Percentiles rank a stretch among this genome's conserved stretches.
These are phyloP conservation scores for Pichia cephalocereana DNA, from an alignment of 805 yeast genomes.

Conservation along the genomic window DNA sequence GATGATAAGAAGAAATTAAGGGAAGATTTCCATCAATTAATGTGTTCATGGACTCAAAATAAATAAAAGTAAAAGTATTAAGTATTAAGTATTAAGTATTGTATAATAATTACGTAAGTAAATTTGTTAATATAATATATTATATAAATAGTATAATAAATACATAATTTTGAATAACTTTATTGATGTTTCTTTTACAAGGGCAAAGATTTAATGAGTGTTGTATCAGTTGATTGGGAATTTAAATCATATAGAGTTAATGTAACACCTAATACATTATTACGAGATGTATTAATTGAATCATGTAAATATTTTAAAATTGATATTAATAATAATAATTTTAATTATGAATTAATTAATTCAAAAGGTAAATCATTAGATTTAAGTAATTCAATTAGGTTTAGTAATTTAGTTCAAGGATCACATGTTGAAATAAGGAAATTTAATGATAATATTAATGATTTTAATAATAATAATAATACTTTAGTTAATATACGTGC, in stretches of 20 bases:
- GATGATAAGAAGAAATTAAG: neutral
- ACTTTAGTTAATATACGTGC: neutral
- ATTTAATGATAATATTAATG: neutral
- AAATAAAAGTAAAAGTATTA: too few species aligned
- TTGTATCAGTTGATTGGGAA: conserved; percentile 24
- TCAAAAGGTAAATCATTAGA: conserved; percentile 18
- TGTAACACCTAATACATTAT: conserved; percentile 25
- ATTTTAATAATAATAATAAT: neutral
- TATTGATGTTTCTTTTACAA: too few species aligned
- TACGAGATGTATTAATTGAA: conserved; percentile 27
- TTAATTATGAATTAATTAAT: conserved; percentile 3
- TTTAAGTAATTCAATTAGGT: conserved; percentile 32
- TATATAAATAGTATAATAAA: too few species aligned
- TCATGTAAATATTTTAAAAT: conserved; percentile 29
- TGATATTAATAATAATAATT: neutral
- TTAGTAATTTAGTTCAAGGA: conserved; percentile 36
- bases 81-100: too few species aligned
- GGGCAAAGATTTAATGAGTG: neutral
- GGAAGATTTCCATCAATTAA: neutral
- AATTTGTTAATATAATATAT: too few species aligned
- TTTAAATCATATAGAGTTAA: conserved; percentile 23
- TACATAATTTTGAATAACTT: too few species aligned
- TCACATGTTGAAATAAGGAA: conserved; percentile 27
- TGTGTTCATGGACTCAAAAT: neutral
- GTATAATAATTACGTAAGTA: too few species aligned